Evolutionary conservation across 106 monocot species (phyloP).

Genomic region (Acanthochlamys bracteata): DNA sequence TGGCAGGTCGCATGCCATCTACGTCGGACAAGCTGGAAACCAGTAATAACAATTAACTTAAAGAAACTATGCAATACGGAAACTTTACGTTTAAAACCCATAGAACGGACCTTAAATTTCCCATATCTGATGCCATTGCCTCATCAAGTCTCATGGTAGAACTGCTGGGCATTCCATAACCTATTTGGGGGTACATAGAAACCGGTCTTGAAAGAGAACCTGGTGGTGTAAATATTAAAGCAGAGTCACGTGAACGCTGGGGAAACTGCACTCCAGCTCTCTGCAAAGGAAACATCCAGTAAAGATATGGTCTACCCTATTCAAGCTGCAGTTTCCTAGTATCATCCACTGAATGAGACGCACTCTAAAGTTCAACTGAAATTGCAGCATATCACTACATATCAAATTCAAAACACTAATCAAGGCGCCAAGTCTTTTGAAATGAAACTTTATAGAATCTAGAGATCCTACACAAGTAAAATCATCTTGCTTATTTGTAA

Average conservation of each 20-base stretch:
- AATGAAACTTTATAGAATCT: no score
- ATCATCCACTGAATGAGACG: no score
- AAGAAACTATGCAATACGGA: constrained; percentile 6
- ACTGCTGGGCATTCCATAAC: constrained; percentile 52
- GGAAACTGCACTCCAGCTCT: constrained; percentile 73
- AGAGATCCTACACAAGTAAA: no score
- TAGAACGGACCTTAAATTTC: constrained; percentile 46
- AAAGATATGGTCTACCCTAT: background rate
- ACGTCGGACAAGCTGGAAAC: constrained; percentile 57
- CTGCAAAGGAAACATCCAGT: constrained; percentile 23
- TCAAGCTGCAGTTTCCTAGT: no score
- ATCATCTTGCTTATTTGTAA: no score
- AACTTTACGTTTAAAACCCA: background rate
- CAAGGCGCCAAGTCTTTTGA: no score
- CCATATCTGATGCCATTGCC: constrained; percentile 73
- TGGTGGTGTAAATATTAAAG: constrained; percentile 66
- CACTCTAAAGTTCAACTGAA: no score
- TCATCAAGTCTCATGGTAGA: constrained; percentile 64
- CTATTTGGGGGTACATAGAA: constrained; percentile 19
- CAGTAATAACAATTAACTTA: background rate
- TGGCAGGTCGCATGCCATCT: constrained; percentile 45
- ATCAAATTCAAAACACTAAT: no score
- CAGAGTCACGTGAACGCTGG: constrained; percentile 43
- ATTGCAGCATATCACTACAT: no score
- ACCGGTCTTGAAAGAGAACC: constrained; percentile 20